Percentiles rank a stretch among this genome's conserved stretches.
phyloP scores from a whole-genome alignment of 768 basidiomycete species.

The Amanita thiersii region DNA sequence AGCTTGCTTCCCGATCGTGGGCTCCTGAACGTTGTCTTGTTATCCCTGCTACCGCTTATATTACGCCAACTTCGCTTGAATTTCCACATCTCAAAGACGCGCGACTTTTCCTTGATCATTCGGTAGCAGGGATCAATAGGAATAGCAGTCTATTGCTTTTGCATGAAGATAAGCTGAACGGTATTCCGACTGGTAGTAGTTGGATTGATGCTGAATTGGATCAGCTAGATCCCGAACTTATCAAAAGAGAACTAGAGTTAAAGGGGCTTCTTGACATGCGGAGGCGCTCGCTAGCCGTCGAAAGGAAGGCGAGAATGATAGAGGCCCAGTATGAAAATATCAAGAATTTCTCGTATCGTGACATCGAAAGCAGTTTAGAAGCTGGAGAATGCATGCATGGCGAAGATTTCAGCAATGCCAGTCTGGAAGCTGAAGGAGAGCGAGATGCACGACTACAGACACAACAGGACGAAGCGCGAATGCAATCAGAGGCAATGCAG shows the following conservation, averaged over 20 bases:
- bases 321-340: constrained; percentile 8
- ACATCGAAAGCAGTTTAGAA: not conserved
- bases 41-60: constrained; percentile 7
- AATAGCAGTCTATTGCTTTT: constrained; percentile 2
- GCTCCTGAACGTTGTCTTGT: constrained; percentile 5
- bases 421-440: not conserved
- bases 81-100: not conserved
- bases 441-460: not conserved
- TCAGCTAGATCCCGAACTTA: constrained; percentile 3
- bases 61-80: constrained; percentile 6
- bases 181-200: not conserved
- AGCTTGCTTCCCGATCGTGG: constrained; percentile 9
- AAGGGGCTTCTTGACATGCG: constrained; percentile 4
- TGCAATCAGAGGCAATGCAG: constrained; percentile 7
- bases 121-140: not conserved
- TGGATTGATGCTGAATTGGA: constrained; percentile 4
- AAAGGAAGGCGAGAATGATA: constrained; percentile 7
- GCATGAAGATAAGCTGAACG: not conserved
- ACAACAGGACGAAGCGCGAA: constrained; percentile 7
- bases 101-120: not conserved
- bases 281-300: constrained; percentile 3
- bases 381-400: not conserved
- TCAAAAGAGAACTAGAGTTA: constrained; percentile 4
- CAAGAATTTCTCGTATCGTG: not conserved
- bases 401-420: not conserved